A percentile compares a stretch with the other conserved stretches of the same genome.
phyloP scores from a whole-genome alignment of 78 protist species.

The Monocercomonoides exilis region DNA sequence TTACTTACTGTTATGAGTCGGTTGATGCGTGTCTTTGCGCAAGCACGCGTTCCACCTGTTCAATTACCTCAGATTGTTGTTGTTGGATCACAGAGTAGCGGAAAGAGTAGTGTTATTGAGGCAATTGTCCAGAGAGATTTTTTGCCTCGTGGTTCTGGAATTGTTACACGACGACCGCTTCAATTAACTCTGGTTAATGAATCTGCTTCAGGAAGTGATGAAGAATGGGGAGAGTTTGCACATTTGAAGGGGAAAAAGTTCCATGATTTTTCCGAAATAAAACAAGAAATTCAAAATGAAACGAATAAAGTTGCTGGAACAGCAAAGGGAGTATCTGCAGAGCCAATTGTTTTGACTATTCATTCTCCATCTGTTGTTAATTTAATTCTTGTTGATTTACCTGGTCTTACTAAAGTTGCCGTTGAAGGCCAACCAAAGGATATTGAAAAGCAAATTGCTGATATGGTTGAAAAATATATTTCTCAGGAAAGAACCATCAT shows the following conservation, averaged over 20 bases:
- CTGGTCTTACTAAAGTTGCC: conserved; percentile 23
- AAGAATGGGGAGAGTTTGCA: not conserved
- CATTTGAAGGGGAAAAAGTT: not conserved
- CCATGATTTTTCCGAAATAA: conserved; percentile 10
- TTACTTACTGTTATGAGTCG: not conserved
- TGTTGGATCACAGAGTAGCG: conserved; percentile 11
- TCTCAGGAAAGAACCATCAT: conserved; percentile 12
- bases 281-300: not conserved
- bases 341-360: not conserved
- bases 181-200: not conserved
- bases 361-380: not conserved
- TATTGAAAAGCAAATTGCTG: conserved; percentile 26
- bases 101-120: conserved; percentile 6
- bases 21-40: not conserved
- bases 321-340: not conserved
- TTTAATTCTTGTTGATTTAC: conserved; percentile 11
- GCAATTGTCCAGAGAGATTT: conserved; percentile 13
- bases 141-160: conserved; percentile 6
- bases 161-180: conserved; percentile 7
- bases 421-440: conserved; percentile 43
- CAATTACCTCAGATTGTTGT: conserved; percentile 20
- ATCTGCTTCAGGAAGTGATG: too few relatives aligned
- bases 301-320: not conserved
- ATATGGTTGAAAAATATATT: conserved; percentile 25
- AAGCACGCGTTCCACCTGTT: not conserved